phyloP scores from a whole-genome alignment of 768 basidiomycete species.

The Termitomyces sp. region DNA sequence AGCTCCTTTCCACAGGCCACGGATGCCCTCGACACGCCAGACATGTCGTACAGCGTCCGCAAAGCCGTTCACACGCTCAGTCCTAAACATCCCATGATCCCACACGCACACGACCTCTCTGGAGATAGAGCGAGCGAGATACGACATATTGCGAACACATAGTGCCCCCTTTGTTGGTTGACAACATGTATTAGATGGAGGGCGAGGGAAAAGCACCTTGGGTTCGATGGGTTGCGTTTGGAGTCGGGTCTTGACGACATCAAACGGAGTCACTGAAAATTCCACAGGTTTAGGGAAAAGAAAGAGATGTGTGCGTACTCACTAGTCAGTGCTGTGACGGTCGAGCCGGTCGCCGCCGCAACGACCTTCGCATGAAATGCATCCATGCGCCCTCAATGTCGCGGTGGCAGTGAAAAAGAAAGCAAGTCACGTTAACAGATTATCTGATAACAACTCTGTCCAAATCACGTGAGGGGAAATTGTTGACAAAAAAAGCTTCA shows the following conservation, averaged over 20 bases:
- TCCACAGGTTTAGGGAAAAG: constrained; percentile 5
- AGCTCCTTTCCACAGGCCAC: constrained; percentile 93
- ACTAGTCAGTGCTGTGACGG: constrained; percentile 83
- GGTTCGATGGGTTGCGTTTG: constrained; percentile 80
- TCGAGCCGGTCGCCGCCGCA: constrained; percentile 77
- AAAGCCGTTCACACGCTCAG: constrained; percentile 80
- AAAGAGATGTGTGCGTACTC: constrained; percentile 21
- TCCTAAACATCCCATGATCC: constrained; percentile 67
- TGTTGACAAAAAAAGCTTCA: constrained; percentile 19
- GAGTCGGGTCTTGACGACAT: constrained; percentile 94
- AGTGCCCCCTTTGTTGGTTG: constrained; percentile 52
- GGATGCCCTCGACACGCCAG: constrained; percentile 73
- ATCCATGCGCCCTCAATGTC: constrained; percentile 46
- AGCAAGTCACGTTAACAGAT: constrained; percentile 7
- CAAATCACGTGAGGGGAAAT: constrained; percentile 15
- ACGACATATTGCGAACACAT: constrained; percentile 79
- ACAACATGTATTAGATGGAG: constrained; percentile 62
- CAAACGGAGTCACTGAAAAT: constrained; percentile 95
- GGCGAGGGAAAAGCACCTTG: constrained; percentile 49
- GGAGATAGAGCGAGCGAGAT: constrained; percentile 53
- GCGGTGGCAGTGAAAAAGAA: neutral
- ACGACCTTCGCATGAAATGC: constrained; percentile 75
- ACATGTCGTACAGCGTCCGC: constrained; percentile 82
- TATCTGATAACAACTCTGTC: constrained; percentile 32
- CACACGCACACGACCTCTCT: constrained; percentile 76